phyloP scores from a whole-genome alignment of 2,329 filamentous ascomycete genomes.

The Orbilia brochopaga region DNA sequence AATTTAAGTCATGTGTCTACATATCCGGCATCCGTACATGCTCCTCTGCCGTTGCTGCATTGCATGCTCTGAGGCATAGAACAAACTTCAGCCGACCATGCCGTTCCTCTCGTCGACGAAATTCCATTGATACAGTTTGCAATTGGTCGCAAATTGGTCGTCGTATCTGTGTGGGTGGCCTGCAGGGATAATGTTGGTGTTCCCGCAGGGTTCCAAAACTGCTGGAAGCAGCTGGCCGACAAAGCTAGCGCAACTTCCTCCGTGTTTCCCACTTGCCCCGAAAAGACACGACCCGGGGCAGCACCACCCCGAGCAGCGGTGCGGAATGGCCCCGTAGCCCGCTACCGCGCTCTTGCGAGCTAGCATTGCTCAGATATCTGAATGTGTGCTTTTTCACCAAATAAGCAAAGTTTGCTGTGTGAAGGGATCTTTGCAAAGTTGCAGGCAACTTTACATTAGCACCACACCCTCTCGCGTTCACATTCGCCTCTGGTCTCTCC shows the following conservation, averaged over 20 bases:
- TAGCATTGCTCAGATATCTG: too few species aligned
- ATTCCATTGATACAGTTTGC: not conserved
- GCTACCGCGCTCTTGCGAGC: too few species aligned
- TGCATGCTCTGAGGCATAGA: not conserved
- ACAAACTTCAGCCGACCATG: not conserved
- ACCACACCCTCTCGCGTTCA: conserved; percentile 28
- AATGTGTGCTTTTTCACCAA: not conserved
- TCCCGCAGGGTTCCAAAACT: not conserved
- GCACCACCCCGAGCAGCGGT: too few species aligned
- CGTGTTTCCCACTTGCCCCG: too few species aligned
- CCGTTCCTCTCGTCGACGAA: not conserved
- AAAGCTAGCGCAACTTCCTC: conserved; percentile 1
- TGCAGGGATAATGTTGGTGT: not conserved
- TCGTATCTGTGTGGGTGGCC: not conserved
- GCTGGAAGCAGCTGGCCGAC: not conserved
- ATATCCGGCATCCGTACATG: too few species aligned
- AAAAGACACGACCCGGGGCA: too few species aligned
- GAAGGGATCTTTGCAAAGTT: conserved; percentile 14
- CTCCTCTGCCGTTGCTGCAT: not conserved
- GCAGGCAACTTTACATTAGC: conserved; percentile 32
- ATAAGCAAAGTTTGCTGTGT: conserved; percentile 31
- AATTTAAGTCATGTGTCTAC: too few species aligned
- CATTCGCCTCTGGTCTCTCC: not conserved
- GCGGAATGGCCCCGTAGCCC: too few species aligned
- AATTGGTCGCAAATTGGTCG: not conserved